Percentiles rank a stretch among this genome's conserved stretches.
Conservation (phyloP, 1,284 basidiomycete genomes). For the Leccinum subrobustum region DNA sequence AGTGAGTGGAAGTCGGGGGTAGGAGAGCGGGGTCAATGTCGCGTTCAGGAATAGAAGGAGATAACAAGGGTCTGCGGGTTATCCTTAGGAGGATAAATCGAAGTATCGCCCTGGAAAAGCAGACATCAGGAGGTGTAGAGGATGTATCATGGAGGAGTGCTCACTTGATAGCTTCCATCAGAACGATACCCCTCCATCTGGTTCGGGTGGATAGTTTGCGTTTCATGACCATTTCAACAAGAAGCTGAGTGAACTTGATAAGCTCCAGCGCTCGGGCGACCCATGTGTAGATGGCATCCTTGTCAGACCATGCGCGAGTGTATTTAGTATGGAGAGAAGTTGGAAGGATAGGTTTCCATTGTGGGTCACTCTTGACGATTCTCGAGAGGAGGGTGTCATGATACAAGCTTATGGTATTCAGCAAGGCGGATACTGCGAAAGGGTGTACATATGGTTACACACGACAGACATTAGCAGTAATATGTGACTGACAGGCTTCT, state of each 20-base stretch:
- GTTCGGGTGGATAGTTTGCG: conserved; percentile 61
- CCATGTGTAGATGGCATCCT: conserved; percentile 69
- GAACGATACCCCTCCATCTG: conserved; percentile 71
- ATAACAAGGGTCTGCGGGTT: conserved; percentile 72
- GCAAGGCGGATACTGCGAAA: conserved; percentile 60
- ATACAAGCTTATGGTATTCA: conserved; percentile 81
- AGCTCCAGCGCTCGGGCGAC: conserved; percentile 71
- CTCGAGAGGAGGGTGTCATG: conserved; percentile 81
- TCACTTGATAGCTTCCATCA: conserved; percentile 81
- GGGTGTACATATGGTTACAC: conserved; percentile 17
- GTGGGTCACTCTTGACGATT: conserved; percentile 60
- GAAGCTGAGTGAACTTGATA: conserved; percentile 74
- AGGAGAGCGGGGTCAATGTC: conserved; percentile 77
- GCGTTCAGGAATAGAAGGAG: conserved; percentile 78
- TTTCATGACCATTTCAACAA: conserved; percentile 84
- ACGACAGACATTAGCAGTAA: conserved; percentile 10
- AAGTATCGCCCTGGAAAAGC: conserved; percentile 58
- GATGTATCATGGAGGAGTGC: conserved; percentile 25
- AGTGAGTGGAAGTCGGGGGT: conserved; percentile 51
- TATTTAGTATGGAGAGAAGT: conserved; percentile 72
- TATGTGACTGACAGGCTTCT: conserved; percentile 74
- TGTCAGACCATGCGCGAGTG: conserved; percentile 80
- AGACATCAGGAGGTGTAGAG: conserved; percentile 7
- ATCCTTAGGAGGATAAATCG: conserved; percentile 69
- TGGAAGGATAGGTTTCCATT: conserved; percentile 68